phyloP scores from a whole-genome alignment of 306 rosid species.

The Corylus americana region DNA sequence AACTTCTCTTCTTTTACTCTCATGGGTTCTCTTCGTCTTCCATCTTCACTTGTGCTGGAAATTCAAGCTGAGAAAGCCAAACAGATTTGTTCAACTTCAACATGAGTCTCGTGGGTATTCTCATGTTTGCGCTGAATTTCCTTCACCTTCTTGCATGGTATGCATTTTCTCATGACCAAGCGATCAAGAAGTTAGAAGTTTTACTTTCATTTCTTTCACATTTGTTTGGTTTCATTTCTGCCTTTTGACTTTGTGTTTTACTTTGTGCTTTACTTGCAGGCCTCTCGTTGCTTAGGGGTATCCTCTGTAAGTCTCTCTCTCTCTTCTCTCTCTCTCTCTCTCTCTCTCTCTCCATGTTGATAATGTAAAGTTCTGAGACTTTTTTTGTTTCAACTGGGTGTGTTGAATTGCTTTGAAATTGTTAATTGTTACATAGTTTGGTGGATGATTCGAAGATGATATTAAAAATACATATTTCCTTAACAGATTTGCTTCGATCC shows the following conservation, averaged over 20 bases:
- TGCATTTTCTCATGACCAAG: background rate
- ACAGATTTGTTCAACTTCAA: background rate
- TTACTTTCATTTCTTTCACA: too few relatives aligned
- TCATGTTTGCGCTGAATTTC: conserved; percentile 32
- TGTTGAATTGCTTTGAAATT: background rate
- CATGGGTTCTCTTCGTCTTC: too few relatives aligned
- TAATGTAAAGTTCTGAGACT: background rate
- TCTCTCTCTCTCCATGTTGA: background rate
- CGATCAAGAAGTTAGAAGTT: too few relatives aligned
- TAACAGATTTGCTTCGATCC: conserved; percentile 55
- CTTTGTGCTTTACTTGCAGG: conserved; percentile 42
- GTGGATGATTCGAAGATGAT: conserved; percentile 4
- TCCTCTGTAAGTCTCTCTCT: conserved; percentile 50
- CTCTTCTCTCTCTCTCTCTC: background rate
- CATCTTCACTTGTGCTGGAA: background rate
- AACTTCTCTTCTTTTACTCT: too few relatives aligned
- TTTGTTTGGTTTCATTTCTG: background rate
- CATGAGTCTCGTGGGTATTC: conserved; percentile 40
- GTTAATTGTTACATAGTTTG: conserved; percentile 1
- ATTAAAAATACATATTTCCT: background rate
- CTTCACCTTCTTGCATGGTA: conserved; percentile 50
- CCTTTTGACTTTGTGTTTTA: background rate
- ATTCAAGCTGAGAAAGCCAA: background rate
- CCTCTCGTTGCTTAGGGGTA: conserved; percentile 56
- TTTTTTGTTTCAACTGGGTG: background rate